phyloP scores from a whole-genome alignment of 306 rosid genomes.

The Vigna radiata region DNA sequence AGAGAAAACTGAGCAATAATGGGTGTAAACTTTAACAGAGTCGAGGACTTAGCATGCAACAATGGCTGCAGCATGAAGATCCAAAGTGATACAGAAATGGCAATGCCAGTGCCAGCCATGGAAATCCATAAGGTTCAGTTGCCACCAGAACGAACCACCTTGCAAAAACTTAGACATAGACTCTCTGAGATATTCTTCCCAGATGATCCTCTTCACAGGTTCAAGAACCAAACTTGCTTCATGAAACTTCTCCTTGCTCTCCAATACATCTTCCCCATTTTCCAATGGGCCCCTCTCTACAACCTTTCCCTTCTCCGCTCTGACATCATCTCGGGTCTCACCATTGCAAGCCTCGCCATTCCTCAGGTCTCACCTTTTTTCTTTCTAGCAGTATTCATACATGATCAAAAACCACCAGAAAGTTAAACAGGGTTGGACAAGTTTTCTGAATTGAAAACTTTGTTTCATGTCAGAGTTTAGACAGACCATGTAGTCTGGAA shows the following conservation, averaged over 20 bases:
- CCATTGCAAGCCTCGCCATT: conserved; percentile 96
- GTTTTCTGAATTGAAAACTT: too few species aligned
- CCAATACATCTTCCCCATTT: conserved; percentile 80
- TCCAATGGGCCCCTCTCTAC: conserved; percentile 86
- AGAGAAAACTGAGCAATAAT: conserved; percentile 48
- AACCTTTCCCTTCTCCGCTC: conserved; percentile 62
- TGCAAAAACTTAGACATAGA: conserved; percentile 68
- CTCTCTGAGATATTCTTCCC: conserved; percentile 88
- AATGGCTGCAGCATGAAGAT: conserved; percentile 52
- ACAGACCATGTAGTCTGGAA: too few species aligned
- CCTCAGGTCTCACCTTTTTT: conserved; percentile 64
- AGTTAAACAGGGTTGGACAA: not conserved
- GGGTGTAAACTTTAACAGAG: conserved; percentile 77
- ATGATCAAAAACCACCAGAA: too few species aligned
- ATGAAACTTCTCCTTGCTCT: conserved; percentile 64
- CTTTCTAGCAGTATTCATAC: not conserved
- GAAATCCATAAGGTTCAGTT: conserved; percentile 72
- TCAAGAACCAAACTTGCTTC: conserved; percentile 67
- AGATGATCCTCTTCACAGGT: conserved; percentile 76
- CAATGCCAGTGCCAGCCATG: conserved; percentile 54
- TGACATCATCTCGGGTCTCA: conserved; percentile 87
- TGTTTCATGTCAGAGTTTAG: not conserved
- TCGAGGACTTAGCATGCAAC: conserved; percentile 58
- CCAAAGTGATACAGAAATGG: conserved; percentile 53
- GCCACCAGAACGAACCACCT: conserved; percentile 71